Conservation (phyloP, 495 filamentous ascomycete species). For the Diplogelasinospora grovesii region DNA sequence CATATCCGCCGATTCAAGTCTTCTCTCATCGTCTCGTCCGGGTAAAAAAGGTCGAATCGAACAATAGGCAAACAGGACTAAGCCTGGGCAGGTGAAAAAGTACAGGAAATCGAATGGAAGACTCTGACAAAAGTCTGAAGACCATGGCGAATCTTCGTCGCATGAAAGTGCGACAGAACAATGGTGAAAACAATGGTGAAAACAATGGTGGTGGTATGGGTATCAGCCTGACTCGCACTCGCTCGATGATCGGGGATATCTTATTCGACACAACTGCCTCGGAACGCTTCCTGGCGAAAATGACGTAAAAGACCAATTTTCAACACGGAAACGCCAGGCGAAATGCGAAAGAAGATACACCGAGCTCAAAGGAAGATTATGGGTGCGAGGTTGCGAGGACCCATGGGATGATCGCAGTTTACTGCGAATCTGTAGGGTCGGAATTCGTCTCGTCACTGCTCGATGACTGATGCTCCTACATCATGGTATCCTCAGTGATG, state of each 20-base stretch:
- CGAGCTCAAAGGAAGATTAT: constrained; percentile 6
- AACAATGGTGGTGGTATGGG: constrained; percentile 8
- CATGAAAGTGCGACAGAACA: no score
- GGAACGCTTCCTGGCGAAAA: constrained; percentile 10
- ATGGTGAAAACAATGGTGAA: background rate
- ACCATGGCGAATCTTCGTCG: background rate
- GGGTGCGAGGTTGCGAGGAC: no score
- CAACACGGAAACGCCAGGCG: constrained; percentile 18
- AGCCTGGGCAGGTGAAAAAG: no score
- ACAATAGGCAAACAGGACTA: no score
- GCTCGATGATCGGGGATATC: constrained; percentile 21
- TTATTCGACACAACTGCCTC: constrained; percentile 11
- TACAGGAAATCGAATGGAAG: background rate
- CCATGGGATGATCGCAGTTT: no score
- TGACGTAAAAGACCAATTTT: constrained; percentile 17
- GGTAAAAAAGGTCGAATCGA: no score
- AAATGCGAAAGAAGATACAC: constrained; percentile 21
- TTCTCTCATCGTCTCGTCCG: no score
- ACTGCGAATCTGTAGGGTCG: no score
- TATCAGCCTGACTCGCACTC: constrained; percentile 22
- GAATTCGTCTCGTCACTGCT: constrained; percentile 1
- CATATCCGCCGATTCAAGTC: no score
- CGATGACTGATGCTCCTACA: no score
- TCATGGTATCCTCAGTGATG: constrained; percentile 42
- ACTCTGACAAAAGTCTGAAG: background rate